Percentiles rank a stretch among this genome's conserved stretches.
Conservation (phyloP, 768 basidiomycete genomes). For the Mrakia blollopis region DNA sequence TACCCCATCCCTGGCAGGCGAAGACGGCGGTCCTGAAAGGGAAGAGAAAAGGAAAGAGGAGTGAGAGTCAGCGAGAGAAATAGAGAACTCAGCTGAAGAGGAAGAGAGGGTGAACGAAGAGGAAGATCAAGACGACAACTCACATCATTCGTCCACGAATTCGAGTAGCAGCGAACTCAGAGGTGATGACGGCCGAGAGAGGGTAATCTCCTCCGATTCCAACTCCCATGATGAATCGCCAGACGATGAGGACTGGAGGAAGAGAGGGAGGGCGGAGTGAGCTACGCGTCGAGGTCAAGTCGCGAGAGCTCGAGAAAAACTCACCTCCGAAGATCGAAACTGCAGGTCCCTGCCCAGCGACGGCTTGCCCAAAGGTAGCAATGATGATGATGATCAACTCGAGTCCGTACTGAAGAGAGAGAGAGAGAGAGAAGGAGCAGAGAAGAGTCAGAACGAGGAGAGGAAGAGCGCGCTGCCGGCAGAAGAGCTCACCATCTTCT, state of each 20-base stretch:
- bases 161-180: constrained; percentile 72
- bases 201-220: constrained; percentile 70
- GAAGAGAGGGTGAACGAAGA: not conserved
- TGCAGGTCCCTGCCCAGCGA: constrained; percentile 63
- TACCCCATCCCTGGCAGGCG: constrained; percentile 80
- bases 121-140: not conserved
- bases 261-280: not conserved
- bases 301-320: not conserved
- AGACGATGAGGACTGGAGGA: constrained; percentile 58
- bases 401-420: constrained; percentile 50
- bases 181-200: constrained; percentile 75
- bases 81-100: not conserved
- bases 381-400: constrained; percentile 78
- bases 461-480: not conserved
- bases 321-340: constrained; percentile 45
- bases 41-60: not conserved
- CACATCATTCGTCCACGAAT: constrained; percentile 79
- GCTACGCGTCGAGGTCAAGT: not conserved
- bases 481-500: constrained; percentile 52
- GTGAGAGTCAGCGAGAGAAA: not conserved
- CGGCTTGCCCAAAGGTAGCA: constrained; percentile 70
- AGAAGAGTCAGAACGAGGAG: not conserved
- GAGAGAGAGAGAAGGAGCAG: not conserved
- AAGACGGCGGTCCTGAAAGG: constrained; percentile 61
- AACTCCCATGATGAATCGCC: constrained; percentile 57